Base-by-base conservation (phyloP, 1,139 yeast genomes). In the Yamadazyma taylorii region DNA sequence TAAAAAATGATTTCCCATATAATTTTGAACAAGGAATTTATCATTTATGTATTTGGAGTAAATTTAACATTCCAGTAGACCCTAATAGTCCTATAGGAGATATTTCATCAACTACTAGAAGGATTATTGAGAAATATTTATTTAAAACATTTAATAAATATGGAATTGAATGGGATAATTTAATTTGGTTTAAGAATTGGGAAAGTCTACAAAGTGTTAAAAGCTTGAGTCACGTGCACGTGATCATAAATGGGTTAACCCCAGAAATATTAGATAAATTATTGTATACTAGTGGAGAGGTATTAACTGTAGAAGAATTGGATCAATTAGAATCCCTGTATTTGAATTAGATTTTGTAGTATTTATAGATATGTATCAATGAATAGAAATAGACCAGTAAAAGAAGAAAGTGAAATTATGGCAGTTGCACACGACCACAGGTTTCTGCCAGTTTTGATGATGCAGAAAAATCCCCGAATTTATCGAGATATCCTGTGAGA, bases 121-220 rank as follows among this genome's bases (percentile, higher is more conserved):
- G 42, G 1, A 43, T 62, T 3, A 68, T 77, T 7, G 68, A 67
- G 33, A 46, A 40, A 32, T 77, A 73, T 43, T 57, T 77, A 17
- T 43, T 54, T 10, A 61, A 65, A 44, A 75, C 79, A 0, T 78
- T 79, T 51, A 58, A 66, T 24, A 54, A 56, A 30, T 52, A 71
- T 26, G 69, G 68, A 0, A 48, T 77, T 14, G 46, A 53, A 1
- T 43, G 59, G 39, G 63, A 65, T 5, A 56, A 73, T 36, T 50
- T 80, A 10, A 50, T 69, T 3, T 80, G 86, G 86, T 80, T 80
- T 56, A 71, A 79, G 47, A 80, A 80, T 51, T 80, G 82, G 78
- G 72, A 77, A 5, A 65, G 73, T 6, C 57, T 80, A 30, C 86
- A 80, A 51, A 77, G 84, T 48, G 80, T 80, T 6, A 67, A 66